Evolutionary conservation across 805 yeast genomes (phyloP), one percentile per base, ranked within the genome.

Genomic region (Brettanomyces custersianus): DNA sequence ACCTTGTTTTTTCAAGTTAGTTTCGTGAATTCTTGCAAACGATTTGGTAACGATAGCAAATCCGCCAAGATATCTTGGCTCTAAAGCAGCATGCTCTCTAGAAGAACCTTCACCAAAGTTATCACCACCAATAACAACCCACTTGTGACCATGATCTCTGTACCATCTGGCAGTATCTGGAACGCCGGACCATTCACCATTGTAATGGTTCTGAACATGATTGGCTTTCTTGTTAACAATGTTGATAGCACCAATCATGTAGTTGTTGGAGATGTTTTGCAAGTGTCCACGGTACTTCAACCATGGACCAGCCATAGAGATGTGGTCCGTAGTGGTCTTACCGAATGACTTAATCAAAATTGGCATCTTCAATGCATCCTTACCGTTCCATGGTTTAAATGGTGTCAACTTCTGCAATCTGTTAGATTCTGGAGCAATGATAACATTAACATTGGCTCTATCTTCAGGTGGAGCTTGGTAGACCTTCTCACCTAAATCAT

Each of bases 251-350:
- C 98, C 98, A 74, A 90, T 90, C 95, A 90, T 88, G 72, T 92
- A 90, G 77, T 92, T 90, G 78, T 90, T 87, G 51, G 96, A 87
- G 61, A 90, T 92, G 80, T 90, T 90, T 73, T 87, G 90, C 72
- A 90, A 76, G 73, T 90, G 98, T 69, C 98, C 98, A 76, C 96
- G 85, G 90, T 90, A 90, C 74, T 90, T 90, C 77, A 90, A 83
- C 98, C 98, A 90, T 61, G 97, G 96, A 70, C 98, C 98, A 60
- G 98, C 98, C 94, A 86, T 88, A 57, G 97, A 90, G 58, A 90
- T 90, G 72, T 90, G 98, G 72, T 90, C 98, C 54, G 98, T 90
- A 56, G 98, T 90, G 64, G 96, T 88, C 77, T 90, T 90, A 71
- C 96, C 97, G 45, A 80, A 71, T 51, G 96, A 84, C 73, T 92